A percentile compares a stretch with the other conserved stretches of the same genome.
phyloP scores from a whole-genome alignment of 2,329 filamentous ascomycete genomes.

The Cytospora chrysosperma region DNA sequence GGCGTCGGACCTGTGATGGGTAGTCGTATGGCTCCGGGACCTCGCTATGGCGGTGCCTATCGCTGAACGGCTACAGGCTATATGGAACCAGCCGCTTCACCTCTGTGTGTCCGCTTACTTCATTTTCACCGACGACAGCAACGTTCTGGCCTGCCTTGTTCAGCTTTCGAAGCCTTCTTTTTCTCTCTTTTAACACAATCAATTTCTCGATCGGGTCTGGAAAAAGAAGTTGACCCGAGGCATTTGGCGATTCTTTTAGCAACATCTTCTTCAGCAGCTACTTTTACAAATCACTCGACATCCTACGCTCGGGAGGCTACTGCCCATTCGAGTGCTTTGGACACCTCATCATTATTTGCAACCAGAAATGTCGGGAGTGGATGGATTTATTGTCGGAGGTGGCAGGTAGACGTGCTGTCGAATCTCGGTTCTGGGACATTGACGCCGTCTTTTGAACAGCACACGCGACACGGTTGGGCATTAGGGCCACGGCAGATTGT shows the following conservation, averaged over 20 bases:
- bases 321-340: slow-evolving; percentile 39
- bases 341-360: slow-evolving; percentile 38
- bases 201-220: slow-evolving; percentile 32
- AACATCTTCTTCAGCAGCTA: slow-evolving; percentile 39
- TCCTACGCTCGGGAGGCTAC: slow-evolving; percentile 41
- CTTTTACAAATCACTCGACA: slow-evolving; percentile 39
- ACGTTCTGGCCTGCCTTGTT: background rate
- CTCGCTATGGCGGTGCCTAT: slow-evolving; percentile 59
- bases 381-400: slow-evolving; percentile 23
- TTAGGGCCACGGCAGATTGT: background rate
- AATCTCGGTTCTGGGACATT: background rate
- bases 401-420: slow-evolving; percentile 6
- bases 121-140: background rate
- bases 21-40: slow-evolving; percentile 55
- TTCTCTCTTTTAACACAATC: slow-evolving; percentile 16
- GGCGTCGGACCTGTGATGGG: slow-evolving; percentile 67
- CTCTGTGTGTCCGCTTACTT: slow-evolving; percentile 7
- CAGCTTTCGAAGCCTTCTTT: background rate
- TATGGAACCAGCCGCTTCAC: background rate
- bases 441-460: slow-evolving; percentile 18
- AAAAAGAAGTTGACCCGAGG: slow-evolving; percentile 29
- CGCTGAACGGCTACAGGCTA: slow-evolving; percentile 43
- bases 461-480: slow-evolving; percentile 13
- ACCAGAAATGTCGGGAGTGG: slow-evolving; percentile 11
- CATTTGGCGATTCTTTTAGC: slow-evolving; percentile 36